Evolutionary conservation across 306 rosid genomes (phyloP).

Genomic region (Glycine latifolia): DNA sequence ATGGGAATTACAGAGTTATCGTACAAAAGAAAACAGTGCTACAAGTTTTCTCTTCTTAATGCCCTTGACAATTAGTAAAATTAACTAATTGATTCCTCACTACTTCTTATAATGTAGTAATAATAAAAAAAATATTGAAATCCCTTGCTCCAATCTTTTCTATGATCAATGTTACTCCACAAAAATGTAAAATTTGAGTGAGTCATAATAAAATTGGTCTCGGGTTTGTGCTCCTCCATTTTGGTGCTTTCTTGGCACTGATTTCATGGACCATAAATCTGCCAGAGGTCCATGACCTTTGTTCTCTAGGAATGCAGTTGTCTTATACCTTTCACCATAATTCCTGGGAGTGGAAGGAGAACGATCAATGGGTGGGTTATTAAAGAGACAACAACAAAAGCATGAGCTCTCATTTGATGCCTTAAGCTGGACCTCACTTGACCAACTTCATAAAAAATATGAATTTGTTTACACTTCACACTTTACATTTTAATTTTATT

Average conservation of each 20-base stretch:
- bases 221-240: constrained; percentile 22
- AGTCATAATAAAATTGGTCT: constrained; percentile 51
- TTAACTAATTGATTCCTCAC: too few species aligned
- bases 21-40: neutral
- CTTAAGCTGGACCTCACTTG: constrained; percentile 40
- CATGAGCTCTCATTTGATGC: constrained; percentile 36
- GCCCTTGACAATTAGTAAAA: too few species aligned
- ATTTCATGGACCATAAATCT: constrained; percentile 81
- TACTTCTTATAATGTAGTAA: too few species aligned
- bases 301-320: constrained; percentile 61
- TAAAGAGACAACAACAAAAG: constrained; percentile 23
- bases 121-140: too few species aligned
- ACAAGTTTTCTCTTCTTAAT: neutral
- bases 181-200: too few species aligned
- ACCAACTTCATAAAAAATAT: constrained; percentile 8
- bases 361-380: too few species aligned
- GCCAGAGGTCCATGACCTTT: constrained; percentile 57
- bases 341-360: constrained; percentile 26
- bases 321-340: constrained; percentile 60
- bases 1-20: constrained; percentile 6
- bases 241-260: constrained; percentile 45
- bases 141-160: too few species aligned
- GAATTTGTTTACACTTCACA: neutral
- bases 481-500: too few species aligned
- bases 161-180: too few species aligned